These are phyloP conservation scores for Stagonosporopsis rhizophila DNA, from an alignment of 2,329 filamentous ascomycete genomes.

Conservation along the genomic window DNA sequence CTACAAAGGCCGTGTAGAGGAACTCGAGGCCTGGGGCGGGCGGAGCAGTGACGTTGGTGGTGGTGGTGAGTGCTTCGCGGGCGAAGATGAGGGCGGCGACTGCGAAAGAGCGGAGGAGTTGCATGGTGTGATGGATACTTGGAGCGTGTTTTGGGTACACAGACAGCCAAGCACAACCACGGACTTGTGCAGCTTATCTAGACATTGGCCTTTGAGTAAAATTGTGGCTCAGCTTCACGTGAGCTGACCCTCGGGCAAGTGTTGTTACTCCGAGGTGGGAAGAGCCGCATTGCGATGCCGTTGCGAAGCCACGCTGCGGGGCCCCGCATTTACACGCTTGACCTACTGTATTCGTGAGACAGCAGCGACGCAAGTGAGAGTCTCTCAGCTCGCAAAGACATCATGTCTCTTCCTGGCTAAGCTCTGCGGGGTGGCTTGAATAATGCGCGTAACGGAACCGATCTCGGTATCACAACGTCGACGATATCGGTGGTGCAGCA, in stretches of 20 bases:
- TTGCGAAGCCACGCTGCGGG: background rate
- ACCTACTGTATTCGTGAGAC: background rate
- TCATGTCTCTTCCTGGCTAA: background rate
- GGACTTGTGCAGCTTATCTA: background rate
- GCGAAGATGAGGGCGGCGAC: background rate
- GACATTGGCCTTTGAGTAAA: background rate
- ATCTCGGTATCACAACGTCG: no score
- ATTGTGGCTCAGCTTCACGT: background rate
- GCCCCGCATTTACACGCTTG: background rate
- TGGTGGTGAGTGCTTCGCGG: background rate
- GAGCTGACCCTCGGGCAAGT: background rate
- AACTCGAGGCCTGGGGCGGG: conserved; percentile 30
- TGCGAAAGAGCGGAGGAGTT: background rate
- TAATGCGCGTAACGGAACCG: no score
- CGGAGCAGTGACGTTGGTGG: background rate
- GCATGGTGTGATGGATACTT: background rate
- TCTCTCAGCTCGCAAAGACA: background rate
- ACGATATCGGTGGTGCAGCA: no score
- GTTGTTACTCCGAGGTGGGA: background rate
- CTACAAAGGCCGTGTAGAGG: conserved; percentile 38
- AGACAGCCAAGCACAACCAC: background rate
- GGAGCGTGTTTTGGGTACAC: background rate
- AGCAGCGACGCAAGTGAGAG: background rate
- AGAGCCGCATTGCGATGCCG: background rate
- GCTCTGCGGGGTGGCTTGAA: no score